Evolutionary conservation across 2,329 filamentous ascomycete genomes (phyloP), one percentile per base, ranked within the genome.

Genomic region (Dothistroma pini): DNA sequence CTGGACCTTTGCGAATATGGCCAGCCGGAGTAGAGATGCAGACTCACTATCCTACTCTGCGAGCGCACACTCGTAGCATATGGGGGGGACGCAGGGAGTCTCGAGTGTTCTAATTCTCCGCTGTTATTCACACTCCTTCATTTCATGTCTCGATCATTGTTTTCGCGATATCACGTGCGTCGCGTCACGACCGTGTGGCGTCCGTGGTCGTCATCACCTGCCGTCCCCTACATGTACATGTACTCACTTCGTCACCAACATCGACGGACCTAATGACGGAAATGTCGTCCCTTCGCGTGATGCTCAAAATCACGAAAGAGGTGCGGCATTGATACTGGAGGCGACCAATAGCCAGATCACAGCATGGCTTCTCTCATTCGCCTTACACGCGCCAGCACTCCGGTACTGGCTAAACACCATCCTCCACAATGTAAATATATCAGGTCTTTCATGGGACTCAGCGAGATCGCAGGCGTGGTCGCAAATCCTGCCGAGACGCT

Each of bases 401-500:
- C 41, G n/a, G 8, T 44, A 19, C 41, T 44, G 41, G n/a, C 41
- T 2, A 51, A 29, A 11, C 48, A 51, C 48, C 10, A 25, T 16
- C 7, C 10, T 25, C 29, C 19, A 25, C 48, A 29, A 7, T 14
- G 10, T 19, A 53, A 53, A 19, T 29, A 53, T 35, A 29, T 21
- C 29, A 32, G 51, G 19, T 21, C 25, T 6, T 62, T 66, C 57
- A 64, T 66, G 25, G 62, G 63, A 10, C 48, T 66, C 55, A 61
- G 63, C 22, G 59, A 66, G 35, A 61, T 66, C 16, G 34, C 59
- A 1, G 59, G 59, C 3, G 63, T 66, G 2, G 35, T 66, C 29
- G 56, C 62, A 11, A 66, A 66, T 34, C 63, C 62, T 16, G 63
- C 63, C 14, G 61, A 61, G 32, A 66, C 63, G 0, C 53, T 64